Percentiles rank a stretch among this genome's conserved stretches.
Conservation (phyloP, 1,284 basidiomycete genomes). For the Phaffia rhodozyma region DNA sequence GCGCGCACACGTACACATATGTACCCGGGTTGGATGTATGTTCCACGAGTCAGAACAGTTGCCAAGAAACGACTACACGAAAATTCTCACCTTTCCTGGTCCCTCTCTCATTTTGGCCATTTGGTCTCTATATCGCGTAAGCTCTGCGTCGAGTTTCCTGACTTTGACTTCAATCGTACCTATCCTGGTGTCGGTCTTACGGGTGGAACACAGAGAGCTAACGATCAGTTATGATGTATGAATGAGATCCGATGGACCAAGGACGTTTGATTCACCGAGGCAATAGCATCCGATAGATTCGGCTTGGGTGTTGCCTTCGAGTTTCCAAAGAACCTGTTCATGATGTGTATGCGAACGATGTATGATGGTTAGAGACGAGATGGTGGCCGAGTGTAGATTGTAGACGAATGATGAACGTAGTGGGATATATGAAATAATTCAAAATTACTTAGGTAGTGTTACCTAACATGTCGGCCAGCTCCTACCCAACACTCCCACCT, state of each 20-base stretch:
- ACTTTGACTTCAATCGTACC: slow-evolving; percentile 93
- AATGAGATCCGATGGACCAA: neutral
- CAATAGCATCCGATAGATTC: slow-evolving; percentile 77
- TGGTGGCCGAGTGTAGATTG: too few relatives aligned
- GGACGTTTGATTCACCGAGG: slow-evolving; percentile 47
- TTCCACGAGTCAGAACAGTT: neutral
- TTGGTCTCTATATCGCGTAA: slow-evolving; percentile 86
- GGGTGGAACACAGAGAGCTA: slow-evolving; percentile 2
- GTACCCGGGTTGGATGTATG: neutral
- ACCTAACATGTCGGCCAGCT: too few relatives aligned
- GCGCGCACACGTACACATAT: neutral
- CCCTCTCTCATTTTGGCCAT: slow-evolving; percentile 89
- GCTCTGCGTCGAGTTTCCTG: slow-evolving; percentile 89
- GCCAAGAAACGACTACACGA: neutral
- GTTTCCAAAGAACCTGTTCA: slow-evolving; percentile 17
- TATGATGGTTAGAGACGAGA: too few relatives aligned
- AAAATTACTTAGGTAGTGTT: too few relatives aligned
- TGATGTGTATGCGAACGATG: neutral
- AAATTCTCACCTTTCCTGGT: slow-evolving; percentile 69
- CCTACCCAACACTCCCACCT: too few relatives aligned
- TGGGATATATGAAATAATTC: too few relatives aligned
- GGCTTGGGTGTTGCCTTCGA: slow-evolving; percentile 58
- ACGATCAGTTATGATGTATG: neutral
- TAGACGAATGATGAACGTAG: too few relatives aligned
- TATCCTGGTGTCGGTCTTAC: slow-evolving; percentile 74